Evolutionary conservation across 1,284 basidiomycete genomes (phyloP).

Genomic region (Fomitiporia mediterranea): DNA sequence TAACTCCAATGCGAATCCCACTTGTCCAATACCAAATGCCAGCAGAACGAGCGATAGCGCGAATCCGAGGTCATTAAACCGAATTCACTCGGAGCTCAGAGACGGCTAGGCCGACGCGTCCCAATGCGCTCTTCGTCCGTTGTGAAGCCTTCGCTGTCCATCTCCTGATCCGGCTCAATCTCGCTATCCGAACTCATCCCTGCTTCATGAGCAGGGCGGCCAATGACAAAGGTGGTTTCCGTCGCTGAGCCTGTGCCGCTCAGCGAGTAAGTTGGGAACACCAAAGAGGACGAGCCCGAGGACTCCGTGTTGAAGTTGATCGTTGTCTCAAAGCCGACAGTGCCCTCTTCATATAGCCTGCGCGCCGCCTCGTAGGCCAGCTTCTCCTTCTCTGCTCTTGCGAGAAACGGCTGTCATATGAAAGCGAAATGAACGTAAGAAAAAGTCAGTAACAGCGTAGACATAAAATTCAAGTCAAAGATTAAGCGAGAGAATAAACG

Average conservation of each 20-base stretch:
- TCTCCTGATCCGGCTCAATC: conserved; percentile 51
- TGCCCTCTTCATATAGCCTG: conserved; percentile 78
- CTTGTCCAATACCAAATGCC: no score
- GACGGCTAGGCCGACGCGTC: conserved; percentile 21
- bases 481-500: conserved; percentile 18
- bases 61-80: no score
- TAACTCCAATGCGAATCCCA: background rate
- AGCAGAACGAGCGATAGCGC: no score
- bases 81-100: background rate
- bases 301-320: conserved; percentile 62
- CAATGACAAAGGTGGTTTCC: conserved; percentile 6
- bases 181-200: conserved; percentile 52
- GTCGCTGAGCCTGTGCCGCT: background rate
- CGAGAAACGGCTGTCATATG: conserved; percentile 70
- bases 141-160: conserved; percentile 45
- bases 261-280: background rate
- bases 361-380: conserved; percentile 83
- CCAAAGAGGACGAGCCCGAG: conserved; percentile 36
- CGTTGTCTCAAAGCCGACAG: conserved; percentile 60
- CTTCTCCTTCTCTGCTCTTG: conserved; percentile 89
- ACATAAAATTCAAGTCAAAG: conserved; percentile 3
- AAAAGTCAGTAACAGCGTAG: conserved; percentile 12
- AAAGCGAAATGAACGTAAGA: conserved; percentile 16
- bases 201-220: background rate
- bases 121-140: conserved; percentile 36